Evolutionary conservation across 495 filamentous ascomycete species (phyloP), one percentile per base, ranked within the genome.

Genomic region (Hamigera avellanea): DNA sequence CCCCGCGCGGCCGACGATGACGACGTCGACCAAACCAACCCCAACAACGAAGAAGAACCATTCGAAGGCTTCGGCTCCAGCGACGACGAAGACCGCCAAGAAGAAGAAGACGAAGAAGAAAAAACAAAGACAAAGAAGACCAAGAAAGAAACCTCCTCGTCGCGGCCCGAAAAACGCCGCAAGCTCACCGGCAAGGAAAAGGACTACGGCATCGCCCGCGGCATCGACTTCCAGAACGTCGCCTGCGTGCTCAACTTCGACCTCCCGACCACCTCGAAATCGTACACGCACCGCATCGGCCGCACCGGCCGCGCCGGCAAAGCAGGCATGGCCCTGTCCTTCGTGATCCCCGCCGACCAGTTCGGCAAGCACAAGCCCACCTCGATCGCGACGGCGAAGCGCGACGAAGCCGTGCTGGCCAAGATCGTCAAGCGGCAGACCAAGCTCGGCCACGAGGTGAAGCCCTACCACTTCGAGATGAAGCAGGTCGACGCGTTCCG

Each of bases 231-330:
- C 69, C 80, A 85, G 43, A 84, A 95, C 57, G 86, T 96, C 35
- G 78, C 88, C 15, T 86, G 82, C 41, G 86, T 99, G 14, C 74
- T 99, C 45, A 99, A 99, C 68, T 96, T 96, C 49, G 91, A 99
- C 57, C 76, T 96, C 26, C 93, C 91, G 0, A 73, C 75, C 21
- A 81, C 75, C 9, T 78, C 84, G n/a, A 88, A 81, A 53, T 93
- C 86, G 3, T 99, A 99, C 52, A 91, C 78, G 12, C 91, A 99
- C 61, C 81, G 91, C 33, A 91, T 96, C 54, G 91, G 91, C 23
- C 79, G 91, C 16, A 99, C 91, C 1, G 91, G 86, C 10, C 73
- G 91, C 27, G 93, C 87, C 6, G 88, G 87, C 1, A 80, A 86
- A 40, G 75, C 81, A 1, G 91, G 91, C 21, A 96, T 93, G 70